Evolutionary conservation across 2,329 filamentous ascomycete species (phyloP).

Genomic region (Didymella exigua): DNA sequence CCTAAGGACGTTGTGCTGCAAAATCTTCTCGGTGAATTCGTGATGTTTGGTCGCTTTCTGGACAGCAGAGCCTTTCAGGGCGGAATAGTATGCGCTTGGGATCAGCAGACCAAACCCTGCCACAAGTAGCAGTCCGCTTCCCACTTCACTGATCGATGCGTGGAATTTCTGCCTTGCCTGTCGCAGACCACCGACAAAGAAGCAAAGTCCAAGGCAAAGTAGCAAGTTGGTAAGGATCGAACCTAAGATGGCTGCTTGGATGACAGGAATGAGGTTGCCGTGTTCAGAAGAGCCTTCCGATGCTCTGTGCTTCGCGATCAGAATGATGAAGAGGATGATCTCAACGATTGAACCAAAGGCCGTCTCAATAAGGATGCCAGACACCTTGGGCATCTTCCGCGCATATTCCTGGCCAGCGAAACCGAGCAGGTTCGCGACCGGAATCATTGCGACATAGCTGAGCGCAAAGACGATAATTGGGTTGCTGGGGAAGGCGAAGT

Average conservation of each 20-base stretch:
- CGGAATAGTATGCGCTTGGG: constrained; percentile 44
- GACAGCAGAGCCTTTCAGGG: constrained; percentile 52
- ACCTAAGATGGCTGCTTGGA: constrained; percentile 82
- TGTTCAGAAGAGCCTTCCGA: constrained; percentile 51
- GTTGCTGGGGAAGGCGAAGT: constrained; percentile 59
- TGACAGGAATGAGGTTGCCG: constrained; percentile 62
- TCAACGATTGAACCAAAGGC: constrained; percentile 75
- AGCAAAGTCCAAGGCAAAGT: constrained; percentile 79
- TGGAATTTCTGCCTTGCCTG: constrained; percentile 74
- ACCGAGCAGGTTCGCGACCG: constrained; percentile 74
- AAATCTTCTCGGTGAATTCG: constrained; percentile 39
- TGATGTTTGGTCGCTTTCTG: constrained; percentile 35
- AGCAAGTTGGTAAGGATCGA: constrained; percentile 82
- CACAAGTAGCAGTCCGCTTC: constrained; percentile 75
- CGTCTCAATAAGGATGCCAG: constrained; percentile 65
- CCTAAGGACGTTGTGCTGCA: constrained; percentile 43
- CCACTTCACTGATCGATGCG: constrained; percentile 77
- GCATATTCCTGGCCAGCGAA: constrained; percentile 74
- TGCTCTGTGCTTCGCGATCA: constrained; percentile 60
- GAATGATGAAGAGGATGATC: constrained; percentile 78
- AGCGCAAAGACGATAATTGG: constrained; percentile 70
- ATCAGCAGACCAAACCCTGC: constrained; percentile 64
- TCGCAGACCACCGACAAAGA: constrained; percentile 75
- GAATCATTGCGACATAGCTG: constrained; percentile 77
- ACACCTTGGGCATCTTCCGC: constrained; percentile 74